phyloP scores from a whole-genome alignment of 2,329 filamentous ascomycete genomes.

The Fusarium sp. region DNA sequence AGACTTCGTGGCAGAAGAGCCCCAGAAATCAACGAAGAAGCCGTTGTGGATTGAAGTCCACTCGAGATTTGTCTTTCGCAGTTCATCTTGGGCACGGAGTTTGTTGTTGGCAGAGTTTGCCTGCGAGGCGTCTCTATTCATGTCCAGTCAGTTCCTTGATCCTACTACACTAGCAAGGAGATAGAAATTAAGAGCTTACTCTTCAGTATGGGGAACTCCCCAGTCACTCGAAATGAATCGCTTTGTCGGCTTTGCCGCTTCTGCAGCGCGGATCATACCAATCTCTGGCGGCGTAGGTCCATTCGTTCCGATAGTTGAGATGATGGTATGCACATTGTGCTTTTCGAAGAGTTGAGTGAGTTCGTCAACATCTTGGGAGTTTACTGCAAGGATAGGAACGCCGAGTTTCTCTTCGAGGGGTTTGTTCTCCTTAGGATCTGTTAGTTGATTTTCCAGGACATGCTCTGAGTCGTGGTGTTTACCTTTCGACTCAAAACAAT shows the following conservation, averaged over 20 bases:
- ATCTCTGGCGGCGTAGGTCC: neutral
- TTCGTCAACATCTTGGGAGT: neutral
- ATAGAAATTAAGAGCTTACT: neutral
- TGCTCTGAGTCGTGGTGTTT: rapidly evolving
- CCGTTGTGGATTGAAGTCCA: slow-evolving; percentile 12
- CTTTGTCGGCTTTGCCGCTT: neutral
- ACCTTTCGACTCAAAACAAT: slow-evolving; percentile 11
- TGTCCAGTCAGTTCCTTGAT: neutral
- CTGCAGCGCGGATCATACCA: slow-evolving; percentile 3
- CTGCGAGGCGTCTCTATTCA: neutral
- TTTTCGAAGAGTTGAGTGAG: slow-evolving; percentile 14
- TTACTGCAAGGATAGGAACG: neutral
- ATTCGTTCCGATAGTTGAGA: slow-evolving; percentile 14
- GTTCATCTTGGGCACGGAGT: slow-evolving; percentile 9
- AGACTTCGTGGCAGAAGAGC: neutral
- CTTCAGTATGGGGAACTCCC: slow-evolving; percentile 9
- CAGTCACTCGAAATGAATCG: slow-evolving; percentile 15
- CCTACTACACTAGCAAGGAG: no score
- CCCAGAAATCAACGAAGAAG: slow-evolving; percentile 25
- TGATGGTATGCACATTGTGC: slow-evolving; percentile 7
- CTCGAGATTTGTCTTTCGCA: slow-evolving; percentile 14
- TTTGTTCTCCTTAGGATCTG: neutral
- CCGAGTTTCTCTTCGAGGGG: neutral
- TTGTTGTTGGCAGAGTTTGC: slow-evolving; percentile 18
- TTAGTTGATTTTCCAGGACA: rapidly evolving